Evolutionary conservation across 176 grass and related monocot species (phyloP).

Genomic region (Oryza rufipogon): DNA sequence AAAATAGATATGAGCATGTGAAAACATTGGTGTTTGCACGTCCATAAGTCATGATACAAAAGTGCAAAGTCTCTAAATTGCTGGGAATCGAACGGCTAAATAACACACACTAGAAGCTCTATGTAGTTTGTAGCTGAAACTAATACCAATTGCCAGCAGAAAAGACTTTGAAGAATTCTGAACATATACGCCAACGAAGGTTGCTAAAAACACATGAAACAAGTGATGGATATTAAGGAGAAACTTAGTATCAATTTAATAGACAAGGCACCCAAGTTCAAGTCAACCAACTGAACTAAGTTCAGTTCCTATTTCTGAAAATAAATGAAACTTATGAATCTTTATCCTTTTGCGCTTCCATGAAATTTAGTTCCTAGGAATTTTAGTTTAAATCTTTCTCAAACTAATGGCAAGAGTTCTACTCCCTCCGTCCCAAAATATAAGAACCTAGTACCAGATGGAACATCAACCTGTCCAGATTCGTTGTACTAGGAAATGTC

Average conservation of each 20-base stretch:
- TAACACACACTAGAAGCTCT: neutral
- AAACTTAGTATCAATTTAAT: neutral
- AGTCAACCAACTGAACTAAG: neutral
- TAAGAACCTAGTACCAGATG: too few relatives aligned
- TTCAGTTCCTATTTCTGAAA: constrained; percentile 12
- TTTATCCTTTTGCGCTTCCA: neutral
- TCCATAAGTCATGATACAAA: neutral
- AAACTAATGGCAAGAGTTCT: neutral
- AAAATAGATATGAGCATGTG: neutral
- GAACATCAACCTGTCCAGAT: too few relatives aligned
- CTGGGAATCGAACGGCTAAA: neutral
- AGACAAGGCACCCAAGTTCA: neutral
- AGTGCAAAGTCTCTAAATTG: neutral
- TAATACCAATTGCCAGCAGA: neutral
- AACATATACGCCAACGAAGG: neutral
- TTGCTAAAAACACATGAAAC: neutral
- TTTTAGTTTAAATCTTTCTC: too few relatives aligned
- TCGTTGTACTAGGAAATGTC: too few relatives aligned
- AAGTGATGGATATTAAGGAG: neutral
- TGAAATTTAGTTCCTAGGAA: too few relatives aligned
- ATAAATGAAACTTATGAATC: constrained; percentile 4
- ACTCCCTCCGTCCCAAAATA: too few relatives aligned
- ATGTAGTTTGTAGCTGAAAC: constrained; percentile 9
- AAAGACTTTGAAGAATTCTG: neutral
- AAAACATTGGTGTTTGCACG: neutral